Conservation (phyloP, 2,329 filamentous ascomycete species). For the Phaeosphaeriaceae sp. region DNA sequence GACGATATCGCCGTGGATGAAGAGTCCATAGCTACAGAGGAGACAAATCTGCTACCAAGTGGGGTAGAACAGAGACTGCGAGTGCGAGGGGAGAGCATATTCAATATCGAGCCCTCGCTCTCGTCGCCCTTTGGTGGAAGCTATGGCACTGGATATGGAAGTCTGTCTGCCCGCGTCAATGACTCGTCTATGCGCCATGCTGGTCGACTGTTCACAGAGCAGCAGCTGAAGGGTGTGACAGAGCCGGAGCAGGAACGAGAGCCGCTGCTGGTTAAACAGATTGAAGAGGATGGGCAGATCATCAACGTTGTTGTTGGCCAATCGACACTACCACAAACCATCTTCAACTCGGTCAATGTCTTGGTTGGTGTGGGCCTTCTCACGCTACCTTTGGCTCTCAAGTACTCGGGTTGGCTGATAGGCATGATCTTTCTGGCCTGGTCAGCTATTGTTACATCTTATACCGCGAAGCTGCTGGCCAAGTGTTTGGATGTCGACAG, state of each 20-base stretch:
- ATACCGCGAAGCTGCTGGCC: constrained; percentile 84
- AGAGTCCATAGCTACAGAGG: constrained; percentile 40
- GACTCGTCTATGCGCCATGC: constrained; percentile 64
- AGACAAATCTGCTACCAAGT: constrained; percentile 36
- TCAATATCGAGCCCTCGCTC: constrained; percentile 61
- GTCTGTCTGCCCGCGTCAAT: constrained; percentile 62
- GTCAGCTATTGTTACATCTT: constrained; percentile 77
- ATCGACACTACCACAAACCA: constrained; percentile 92
- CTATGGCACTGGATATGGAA: constrained; percentile 69
- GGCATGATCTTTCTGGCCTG: constrained; percentile 77
- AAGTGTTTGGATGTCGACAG: constrained; percentile 88
- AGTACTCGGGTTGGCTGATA: constrained; percentile 86
- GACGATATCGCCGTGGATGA: constrained; percentile 48
- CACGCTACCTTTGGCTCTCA: constrained; percentile 85
- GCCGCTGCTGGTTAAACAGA: constrained; percentile 84
- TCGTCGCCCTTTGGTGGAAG: constrained; percentile 74
- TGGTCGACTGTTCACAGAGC: constrained; percentile 57
- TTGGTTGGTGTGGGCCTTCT: constrained; percentile 89
- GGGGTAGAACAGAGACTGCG: constrained; percentile 36
- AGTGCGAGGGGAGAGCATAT: constrained; percentile 52
- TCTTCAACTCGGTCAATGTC: constrained; percentile 96
- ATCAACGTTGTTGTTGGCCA: constrained; percentile 87
- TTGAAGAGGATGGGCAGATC: constrained; percentile 83
- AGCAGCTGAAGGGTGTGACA: constrained; percentile 51
- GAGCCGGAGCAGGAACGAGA: constrained; percentile 60